Conservation (phyloP, 768 basidiomycete species). For the Amanita molliuscula region DNA sequence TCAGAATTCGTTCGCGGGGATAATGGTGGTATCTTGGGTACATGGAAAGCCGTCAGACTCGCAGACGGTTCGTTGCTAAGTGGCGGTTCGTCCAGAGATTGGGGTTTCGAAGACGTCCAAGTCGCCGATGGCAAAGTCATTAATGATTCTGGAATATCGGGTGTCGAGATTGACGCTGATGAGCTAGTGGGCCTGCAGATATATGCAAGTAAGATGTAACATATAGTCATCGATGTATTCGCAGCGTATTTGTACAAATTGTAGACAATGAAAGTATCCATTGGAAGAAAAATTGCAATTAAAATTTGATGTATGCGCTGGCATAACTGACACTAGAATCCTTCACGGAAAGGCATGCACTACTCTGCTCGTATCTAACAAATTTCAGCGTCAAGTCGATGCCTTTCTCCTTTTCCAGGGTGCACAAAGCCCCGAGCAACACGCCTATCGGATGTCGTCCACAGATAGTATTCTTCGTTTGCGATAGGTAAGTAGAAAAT, state of each 20-base stretch:
- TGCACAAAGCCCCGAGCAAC: constrained; percentile 65
- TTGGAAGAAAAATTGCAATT: constrained; percentile 8
- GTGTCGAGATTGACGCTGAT: constrained; percentile 49
- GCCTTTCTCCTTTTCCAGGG: constrained; percentile 34
- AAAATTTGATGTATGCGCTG: constrained; percentile 73
- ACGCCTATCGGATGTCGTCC: constrained; percentile 95
- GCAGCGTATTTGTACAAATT: not conserved
- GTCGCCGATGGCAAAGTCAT: constrained; percentile 57
- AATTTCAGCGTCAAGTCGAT: constrained; percentile 47
- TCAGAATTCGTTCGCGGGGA: constrained; percentile 37
- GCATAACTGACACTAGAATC: constrained; percentile 97
- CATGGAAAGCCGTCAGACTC: constrained; percentile 36
- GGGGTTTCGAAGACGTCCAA: constrained; percentile 74
- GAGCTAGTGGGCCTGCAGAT: constrained; percentile 46
- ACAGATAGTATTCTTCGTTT: constrained; percentile 92
- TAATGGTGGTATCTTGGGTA: constrained; percentile 20
- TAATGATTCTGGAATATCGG: constrained; percentile 60
- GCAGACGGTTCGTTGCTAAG: constrained; percentile 51
- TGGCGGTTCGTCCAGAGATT: constrained; percentile 53
- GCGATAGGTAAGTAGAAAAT: constrained; percentile 58
- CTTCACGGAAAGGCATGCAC: constrained; percentile 48
- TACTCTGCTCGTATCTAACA: constrained; percentile 93
- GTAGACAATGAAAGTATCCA: constrained; percentile 2
- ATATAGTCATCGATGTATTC: not conserved
- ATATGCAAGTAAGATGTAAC: constrained; percentile 25